These are phyloP conservation scores for Penicillium odoratum DNA, from an alignment of 495 filamentous ascomycete genomes.

Conservation along the genomic window DNA sequence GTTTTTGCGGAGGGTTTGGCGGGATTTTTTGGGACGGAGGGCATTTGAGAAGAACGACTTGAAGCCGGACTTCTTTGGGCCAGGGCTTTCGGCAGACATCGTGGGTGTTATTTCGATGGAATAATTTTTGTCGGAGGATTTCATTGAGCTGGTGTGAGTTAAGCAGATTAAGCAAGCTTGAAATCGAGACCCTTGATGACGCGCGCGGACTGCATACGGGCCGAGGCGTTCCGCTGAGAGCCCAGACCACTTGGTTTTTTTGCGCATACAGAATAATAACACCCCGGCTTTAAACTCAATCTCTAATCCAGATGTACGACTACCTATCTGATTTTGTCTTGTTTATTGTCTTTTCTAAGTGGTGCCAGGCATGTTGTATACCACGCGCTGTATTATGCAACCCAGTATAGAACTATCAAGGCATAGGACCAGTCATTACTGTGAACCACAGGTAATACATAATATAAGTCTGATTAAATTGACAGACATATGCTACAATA, in stretches of 20 bases:
- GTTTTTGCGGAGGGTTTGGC: slow-evolving; percentile 46
- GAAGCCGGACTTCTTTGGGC: slow-evolving; percentile 34
- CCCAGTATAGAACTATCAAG: neutral
- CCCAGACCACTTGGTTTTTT: neutral
- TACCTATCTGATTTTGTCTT: too few relatives aligned
- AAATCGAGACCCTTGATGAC: slow-evolving; percentile 6
- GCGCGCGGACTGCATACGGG: slow-evolving; percentile 4
- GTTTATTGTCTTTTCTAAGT: neutral
- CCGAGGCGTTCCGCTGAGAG: slow-evolving; percentile 11
- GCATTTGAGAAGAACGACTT: slow-evolving; percentile 37
- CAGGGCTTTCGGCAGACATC: slow-evolving; percentile 41
- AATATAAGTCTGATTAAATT: slow-evolving; percentile 1
- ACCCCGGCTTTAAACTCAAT: neutral
- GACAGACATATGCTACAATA: slow-evolving; percentile 21
- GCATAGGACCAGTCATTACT: neutral
- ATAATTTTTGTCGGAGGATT: neutral
- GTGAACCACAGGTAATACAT: neutral
- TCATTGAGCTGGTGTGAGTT: neutral
- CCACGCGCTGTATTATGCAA: neutral
- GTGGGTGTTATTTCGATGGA: neutral
- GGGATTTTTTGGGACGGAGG: slow-evolving; percentile 47
- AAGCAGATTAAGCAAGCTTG: neutral
- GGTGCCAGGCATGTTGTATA: neutral
- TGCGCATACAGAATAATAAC: neutral
- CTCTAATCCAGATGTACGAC: too few relatives aligned